Evolutionary conservation across 495 filamentous ascomycete genomes (phyloP).

Genomic region (Podospora comata): DNA sequence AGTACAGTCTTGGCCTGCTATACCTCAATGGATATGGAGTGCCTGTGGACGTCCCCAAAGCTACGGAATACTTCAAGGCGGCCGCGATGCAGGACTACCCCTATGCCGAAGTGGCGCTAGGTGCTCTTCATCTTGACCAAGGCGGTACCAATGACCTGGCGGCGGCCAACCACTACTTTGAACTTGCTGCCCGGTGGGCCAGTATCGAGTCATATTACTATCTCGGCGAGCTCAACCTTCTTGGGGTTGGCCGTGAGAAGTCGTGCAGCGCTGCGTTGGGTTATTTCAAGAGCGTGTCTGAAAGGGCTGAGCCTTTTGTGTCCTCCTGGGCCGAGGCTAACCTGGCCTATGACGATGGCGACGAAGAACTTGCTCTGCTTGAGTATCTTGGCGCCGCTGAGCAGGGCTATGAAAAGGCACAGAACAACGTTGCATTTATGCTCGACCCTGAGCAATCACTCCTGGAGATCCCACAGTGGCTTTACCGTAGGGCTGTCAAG

Average conservation of each 20-base stretch:
- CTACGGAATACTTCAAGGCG: constrained; percentile 75
- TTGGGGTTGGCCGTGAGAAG: constrained; percentile 74
- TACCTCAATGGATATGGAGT: constrained; percentile 82
- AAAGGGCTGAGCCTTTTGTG: constrained; percentile 80
- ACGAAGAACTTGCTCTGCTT: constrained; percentile 79
- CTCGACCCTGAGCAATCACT: constrained; percentile 72
- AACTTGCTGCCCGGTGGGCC: constrained; percentile 82
- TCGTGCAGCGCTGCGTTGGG: constrained; percentile 76
- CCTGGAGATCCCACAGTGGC: constrained; percentile 40
- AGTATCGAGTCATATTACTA: constrained; percentile 95
- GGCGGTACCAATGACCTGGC: constrained; percentile 61
- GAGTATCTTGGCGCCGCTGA: constrained; percentile 90
- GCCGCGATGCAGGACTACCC: constrained; percentile 83
- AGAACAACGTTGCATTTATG: constrained; percentile 91
- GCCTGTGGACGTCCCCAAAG: constrained; percentile 65
- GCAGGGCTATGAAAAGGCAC: constrained; percentile 89
- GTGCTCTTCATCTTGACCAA: constrained; percentile 86
- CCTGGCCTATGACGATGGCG: constrained; percentile 75
- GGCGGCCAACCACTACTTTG: constrained; percentile 81
- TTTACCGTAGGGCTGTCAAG: constrained; percentile 36
- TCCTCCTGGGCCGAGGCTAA: constrained; percentile 87
- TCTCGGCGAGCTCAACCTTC: constrained; percentile 82
- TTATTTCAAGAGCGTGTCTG: constrained; percentile 94
- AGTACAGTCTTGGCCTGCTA: constrained; percentile 83
- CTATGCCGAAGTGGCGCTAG: constrained; percentile 77